These are phyloP conservation scores for Diphasiastrum complanatum DNA, from an alignment of 83 land plant genomes.

Conservation along the genomic window DNA sequence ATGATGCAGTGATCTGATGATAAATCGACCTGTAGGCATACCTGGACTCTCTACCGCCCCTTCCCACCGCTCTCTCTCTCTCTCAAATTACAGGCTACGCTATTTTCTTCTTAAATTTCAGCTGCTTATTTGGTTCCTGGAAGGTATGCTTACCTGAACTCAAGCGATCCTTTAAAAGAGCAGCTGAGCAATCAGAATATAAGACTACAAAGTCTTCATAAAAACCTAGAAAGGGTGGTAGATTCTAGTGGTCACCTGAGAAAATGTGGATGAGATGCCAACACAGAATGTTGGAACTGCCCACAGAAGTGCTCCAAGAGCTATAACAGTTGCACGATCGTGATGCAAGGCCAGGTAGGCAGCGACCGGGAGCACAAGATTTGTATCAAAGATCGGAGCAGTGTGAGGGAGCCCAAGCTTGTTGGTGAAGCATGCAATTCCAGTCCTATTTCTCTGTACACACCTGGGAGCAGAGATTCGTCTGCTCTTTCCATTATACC, in stretches of 20 bases:
- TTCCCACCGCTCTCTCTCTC: no score
- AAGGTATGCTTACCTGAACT: no score
- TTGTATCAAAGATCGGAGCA: conserved; percentile 68
- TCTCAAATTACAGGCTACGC: no score
- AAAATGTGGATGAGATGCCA: conserved; percentile 60
- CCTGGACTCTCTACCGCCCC: no score
- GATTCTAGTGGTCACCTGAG: conserved; percentile 39
- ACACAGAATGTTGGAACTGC: conserved; percentile 79
- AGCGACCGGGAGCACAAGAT: conserved; percentile 67
- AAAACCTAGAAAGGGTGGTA: neutral
- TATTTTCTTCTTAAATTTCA: no score
- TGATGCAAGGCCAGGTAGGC: conserved; percentile 55
- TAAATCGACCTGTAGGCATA: no score
- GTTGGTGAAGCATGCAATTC: conserved; percentile 59
- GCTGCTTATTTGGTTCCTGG: no score
- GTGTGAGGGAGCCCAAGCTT: conserved; percentile 64
- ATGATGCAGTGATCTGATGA: no score
- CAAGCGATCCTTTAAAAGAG: no score
- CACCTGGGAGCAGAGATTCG: conserved; percentile 73
- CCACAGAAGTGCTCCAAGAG: conserved; percentile 78
- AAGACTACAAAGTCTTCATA: neutral
- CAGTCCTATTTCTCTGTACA: conserved; percentile 69
- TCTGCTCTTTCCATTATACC: conserved; percentile 80
- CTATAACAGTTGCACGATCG: conserved; percentile 63
- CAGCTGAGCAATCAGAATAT: neutral